These are phyloP conservation scores for Inga leiocalycina DNA, from an alignment of 306 rosid genomes.

Conservation along the genomic window DNA sequence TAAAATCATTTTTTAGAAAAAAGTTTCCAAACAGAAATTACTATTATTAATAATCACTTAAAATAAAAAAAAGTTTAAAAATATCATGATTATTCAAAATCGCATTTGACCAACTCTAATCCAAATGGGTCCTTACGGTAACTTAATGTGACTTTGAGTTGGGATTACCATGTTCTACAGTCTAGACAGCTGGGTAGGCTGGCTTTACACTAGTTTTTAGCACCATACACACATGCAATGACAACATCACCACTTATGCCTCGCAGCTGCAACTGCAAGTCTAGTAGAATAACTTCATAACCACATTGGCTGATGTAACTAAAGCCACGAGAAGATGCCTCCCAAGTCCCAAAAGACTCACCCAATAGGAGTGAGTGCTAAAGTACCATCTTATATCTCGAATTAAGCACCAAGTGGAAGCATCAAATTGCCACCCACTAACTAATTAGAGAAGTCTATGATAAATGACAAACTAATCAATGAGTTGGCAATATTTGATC, in stretches of 20 bases:
- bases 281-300: not conserved
- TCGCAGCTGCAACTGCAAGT: not conserved
- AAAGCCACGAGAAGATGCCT: not conserved
- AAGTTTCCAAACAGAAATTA: not conserved
- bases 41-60: not conserved
- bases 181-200: not conserved
- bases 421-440: not conserved
- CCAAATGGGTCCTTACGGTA: not conserved
- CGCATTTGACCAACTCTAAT: not conserved
- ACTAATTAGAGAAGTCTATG: constrained; percentile 1
- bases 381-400: not conserved
- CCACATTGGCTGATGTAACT: not conserved
- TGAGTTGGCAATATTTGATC: not conserved
- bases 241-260: not conserved
- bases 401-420: not conserved
- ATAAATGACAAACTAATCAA: not conserved
- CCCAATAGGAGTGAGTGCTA: not conserved
- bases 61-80: too few relatives aligned
- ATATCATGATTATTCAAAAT: too few relatives aligned
- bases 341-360: not conserved
- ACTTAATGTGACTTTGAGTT: not conserved
- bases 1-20: not conserved
- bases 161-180: not conserved
- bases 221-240: not conserved
- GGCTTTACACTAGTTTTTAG: not conserved